phyloP scores from a whole-genome alignment of 306 rosid species.

The Quercus wislizeni region DNA sequence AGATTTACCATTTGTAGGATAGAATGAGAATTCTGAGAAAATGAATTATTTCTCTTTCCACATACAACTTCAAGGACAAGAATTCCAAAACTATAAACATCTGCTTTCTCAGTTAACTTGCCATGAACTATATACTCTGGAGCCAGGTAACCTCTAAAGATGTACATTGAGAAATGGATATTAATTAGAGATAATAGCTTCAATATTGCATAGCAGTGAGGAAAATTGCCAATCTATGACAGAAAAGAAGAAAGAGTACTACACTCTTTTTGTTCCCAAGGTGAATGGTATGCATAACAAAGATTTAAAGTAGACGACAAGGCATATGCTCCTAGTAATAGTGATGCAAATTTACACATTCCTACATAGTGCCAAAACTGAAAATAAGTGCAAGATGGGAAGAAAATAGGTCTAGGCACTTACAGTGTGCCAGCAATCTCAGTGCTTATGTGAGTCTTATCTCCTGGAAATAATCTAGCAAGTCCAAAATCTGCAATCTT shows the following conservation, averaged over 20 bases:
- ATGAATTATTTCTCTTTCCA: conserved; percentile 49
- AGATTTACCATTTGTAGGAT: conserved; percentile 34
- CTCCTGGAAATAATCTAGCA: conserved; percentile 57
- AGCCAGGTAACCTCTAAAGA: conserved; percentile 74
- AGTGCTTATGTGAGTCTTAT: conserved; percentile 43
- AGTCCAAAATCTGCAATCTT: conserved; percentile 79
- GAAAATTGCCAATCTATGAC: not conserved
- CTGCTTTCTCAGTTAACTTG: conserved; percentile 68
- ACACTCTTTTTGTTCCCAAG: not conserved
- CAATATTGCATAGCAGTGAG: not conserved
- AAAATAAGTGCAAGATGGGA: too few relatives aligned
- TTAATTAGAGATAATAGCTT: not conserved
- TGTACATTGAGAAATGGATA: not conserved
- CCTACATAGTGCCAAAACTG: too few relatives aligned
- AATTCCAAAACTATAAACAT: conserved; percentile 74
- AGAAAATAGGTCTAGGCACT: not conserved
- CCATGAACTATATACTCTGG: conserved; percentile 67
- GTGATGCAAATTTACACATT: not conserved
- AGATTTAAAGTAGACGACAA: not conserved
- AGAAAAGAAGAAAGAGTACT: not conserved
- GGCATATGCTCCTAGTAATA: not conserved
- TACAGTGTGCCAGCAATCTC: conserved; percentile 45
- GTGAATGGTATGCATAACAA: not conserved
- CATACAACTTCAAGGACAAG: conserved; percentile 53
- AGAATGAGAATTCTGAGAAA: conserved; percentile 20